Evolutionary conservation across 352 stramenopile genomes (phyloP).

Genomic region (Pythium myriotylum): DNA sequence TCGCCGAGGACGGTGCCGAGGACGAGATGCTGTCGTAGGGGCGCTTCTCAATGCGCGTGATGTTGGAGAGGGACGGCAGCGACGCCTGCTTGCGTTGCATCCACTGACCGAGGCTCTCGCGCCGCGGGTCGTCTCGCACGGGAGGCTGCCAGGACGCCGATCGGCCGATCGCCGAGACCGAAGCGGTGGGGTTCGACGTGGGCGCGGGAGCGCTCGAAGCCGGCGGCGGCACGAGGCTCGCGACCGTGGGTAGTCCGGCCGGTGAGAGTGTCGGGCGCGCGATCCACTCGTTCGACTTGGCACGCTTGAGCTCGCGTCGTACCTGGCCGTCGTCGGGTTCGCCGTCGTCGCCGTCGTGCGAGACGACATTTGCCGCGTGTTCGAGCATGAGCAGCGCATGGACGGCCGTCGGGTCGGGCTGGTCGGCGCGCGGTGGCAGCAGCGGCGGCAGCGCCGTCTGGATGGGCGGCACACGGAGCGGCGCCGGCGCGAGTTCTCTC

Average conservation of each 20-base stretch:
- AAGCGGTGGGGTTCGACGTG: background rate
- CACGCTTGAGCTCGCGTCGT: constrained; percentile 23
- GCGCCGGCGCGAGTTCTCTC: constrained; percentile 11
- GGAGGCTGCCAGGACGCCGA: constrained; percentile 24
- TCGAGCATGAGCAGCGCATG: constrained; percentile 22
- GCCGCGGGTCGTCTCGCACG: constrained; percentile 6
- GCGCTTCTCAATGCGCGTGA: constrained; percentile 21
- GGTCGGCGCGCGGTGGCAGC: constrained; percentile 11
- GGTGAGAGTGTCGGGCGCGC: constrained; percentile 18
- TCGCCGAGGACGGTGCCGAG: constrained; percentile 3
- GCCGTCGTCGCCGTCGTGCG: constrained; percentile 1
- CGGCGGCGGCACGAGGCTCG: constrained; percentile 11
- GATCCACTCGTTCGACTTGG: constrained; percentile 29
- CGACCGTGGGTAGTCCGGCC: constrained; percentile 7
- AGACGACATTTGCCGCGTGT: constrained; percentile 8
- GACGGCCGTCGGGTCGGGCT: constrained; percentile 20
- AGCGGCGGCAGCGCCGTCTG: constrained; percentile 16
- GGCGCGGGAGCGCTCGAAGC: background rate
- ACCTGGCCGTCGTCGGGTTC: constrained; percentile 11
- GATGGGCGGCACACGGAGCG: constrained; percentile 11
- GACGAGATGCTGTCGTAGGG: constrained; percentile 26
- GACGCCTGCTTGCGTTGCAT: constrained; percentile 28
- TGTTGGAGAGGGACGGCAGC: constrained; percentile 20
- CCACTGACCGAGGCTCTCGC: constrained; percentile 20
- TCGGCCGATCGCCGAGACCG: constrained; percentile 13